Percentiles rank a stretch among this genome's conserved stretches.
Evolutionary conservation across 2,329 filamentous ascomycete species (phyloP).

Genomic region (Fusarium oxysporum): DNA sequence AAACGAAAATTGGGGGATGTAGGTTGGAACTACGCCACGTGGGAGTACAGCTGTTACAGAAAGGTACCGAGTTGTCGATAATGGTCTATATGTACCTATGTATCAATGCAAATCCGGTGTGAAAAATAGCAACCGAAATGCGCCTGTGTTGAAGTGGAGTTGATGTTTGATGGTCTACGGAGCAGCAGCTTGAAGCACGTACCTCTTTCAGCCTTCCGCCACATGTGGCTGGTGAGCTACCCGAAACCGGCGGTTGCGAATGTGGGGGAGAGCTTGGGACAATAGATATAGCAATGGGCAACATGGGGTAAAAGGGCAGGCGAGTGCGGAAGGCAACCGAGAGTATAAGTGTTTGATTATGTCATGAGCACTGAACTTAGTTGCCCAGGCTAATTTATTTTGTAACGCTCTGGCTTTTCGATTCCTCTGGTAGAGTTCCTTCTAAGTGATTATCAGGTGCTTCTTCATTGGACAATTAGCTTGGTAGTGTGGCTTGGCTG

Average conservation of each 20-base stretch:
- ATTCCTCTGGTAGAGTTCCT: background rate
- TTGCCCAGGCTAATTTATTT: no score
- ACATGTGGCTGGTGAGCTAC: constrained; percentile 30
- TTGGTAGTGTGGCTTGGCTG: constrained; percentile 26
- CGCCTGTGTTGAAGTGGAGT: constrained; percentile 37
- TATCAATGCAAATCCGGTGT: constrained; percentile 7
- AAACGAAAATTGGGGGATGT: background rate
- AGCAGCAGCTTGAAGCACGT: constrained; percentile 21
- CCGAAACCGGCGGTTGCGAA: constrained; percentile 19
- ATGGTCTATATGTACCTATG: background rate
- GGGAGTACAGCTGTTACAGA: background rate
- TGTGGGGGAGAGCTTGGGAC: constrained; percentile 3
- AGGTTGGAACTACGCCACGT: background rate
- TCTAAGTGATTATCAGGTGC: constrained; percentile 9
- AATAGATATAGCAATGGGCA: background rate
- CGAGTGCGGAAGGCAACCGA: background rate
- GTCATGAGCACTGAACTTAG: background rate
- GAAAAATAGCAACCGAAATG: constrained; percentile 32
- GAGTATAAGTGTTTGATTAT: background rate
- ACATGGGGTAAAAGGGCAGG: no score
- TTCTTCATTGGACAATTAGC: constrained; percentile 28
- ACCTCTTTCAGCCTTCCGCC: constrained; percentile 22
- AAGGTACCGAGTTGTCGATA: background rate
- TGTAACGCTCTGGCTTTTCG: background rate
- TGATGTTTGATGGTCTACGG: constrained; percentile 4